A percentile compares a stretch with the other conserved stretches of the same genome.
These are phyloP conservation scores for Dittrichia graveolens DNA, from an alignment of 129 eudicot species.

Conservation along the genomic window DNA sequence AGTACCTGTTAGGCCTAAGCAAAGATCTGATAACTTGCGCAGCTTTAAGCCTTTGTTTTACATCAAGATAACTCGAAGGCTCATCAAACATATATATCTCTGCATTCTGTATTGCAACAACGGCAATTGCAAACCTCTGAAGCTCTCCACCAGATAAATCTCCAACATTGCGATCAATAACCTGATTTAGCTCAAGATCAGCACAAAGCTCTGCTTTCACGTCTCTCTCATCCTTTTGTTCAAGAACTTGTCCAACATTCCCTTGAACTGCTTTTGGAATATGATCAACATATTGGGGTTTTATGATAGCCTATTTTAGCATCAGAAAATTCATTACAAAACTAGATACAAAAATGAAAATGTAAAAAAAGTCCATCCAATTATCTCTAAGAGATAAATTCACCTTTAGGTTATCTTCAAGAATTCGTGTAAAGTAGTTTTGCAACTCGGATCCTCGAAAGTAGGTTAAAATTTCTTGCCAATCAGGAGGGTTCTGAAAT, in stretches of 20 bases:
- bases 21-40: slow-evolving; percentile 87
- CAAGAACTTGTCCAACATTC: slow-evolving; percentile 89
- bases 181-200: slow-evolving; percentile 91
- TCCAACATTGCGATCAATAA: slow-evolving; percentile 91
- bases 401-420: slow-evolving; percentile 96
- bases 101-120: slow-evolving; percentile 78
- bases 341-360: not conserved
- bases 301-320: slow-evolving; percentile 72
- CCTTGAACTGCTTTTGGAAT: slow-evolving; percentile 99
- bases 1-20: slow-evolving; percentile 75
- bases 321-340: not conserved
- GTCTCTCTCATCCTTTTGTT: slow-evolving; percentile 86
- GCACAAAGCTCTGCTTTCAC: slow-evolving; percentile 62
- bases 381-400: not conserved
- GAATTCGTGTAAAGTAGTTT: slow-evolving; percentile 90
- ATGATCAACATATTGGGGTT: slow-evolving; percentile 96
- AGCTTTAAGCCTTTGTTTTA: slow-evolving; percentile 93
- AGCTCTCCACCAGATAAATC: slow-evolving; percentile 99
- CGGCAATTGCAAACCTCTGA: slow-evolving; percentile 97
- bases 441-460: slow-evolving; percentile 97
- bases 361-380: not conserved
- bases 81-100: slow-evolving; percentile 93
- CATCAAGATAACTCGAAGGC: slow-evolving; percentile 95
- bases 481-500: slow-evolving; percentile 95
- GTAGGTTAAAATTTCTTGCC: slow-evolving; percentile 94